Conservation (phyloP, 768 basidiomycete genomes). For the Leccinum fibrillosum region DNA sequence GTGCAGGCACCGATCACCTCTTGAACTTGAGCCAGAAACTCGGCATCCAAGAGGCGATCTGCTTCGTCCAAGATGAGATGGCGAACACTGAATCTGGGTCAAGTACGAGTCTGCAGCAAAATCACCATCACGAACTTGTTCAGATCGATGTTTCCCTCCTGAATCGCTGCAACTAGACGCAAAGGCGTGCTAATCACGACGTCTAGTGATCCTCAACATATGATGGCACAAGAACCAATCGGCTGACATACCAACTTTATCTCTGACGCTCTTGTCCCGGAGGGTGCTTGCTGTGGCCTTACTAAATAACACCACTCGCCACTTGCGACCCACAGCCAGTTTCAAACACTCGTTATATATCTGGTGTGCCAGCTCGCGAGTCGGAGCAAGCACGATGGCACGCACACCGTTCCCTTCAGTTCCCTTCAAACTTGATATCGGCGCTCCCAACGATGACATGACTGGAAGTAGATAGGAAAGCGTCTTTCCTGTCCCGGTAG, state of each 20-base stretch:
- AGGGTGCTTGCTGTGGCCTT: slow-evolving; percentile 88
- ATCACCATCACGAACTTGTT: slow-evolving; percentile 56
- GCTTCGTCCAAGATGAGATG: slow-evolving; percentile 90
- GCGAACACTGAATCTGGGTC: slow-evolving; percentile 55
- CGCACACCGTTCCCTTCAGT: slow-evolving; percentile 59
- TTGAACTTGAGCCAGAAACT: slow-evolving; percentile 85
- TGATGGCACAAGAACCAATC: not conserved
- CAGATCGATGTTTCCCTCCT: slow-evolving; percentile 61
- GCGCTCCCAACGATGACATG: slow-evolving; percentile 56
- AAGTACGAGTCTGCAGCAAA: slow-evolving; percentile 2
- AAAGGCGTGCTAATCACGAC: slow-evolving; percentile 92
- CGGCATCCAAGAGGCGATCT: slow-evolving; percentile 84
- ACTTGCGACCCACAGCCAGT: slow-evolving; percentile 75
- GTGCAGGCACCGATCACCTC: slow-evolving; percentile 82
- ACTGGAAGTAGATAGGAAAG: slow-evolving; percentile 87
- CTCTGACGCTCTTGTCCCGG: slow-evolving; percentile 63
- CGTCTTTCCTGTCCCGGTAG: slow-evolving; percentile 97
- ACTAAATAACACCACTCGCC: slow-evolving; percentile 79
- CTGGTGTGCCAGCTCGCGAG: slow-evolving; percentile 93
- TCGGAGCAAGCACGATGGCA: slow-evolving; percentile 84
- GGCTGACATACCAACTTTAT: slow-evolving; percentile 64
- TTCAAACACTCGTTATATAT: slow-evolving; percentile 90
- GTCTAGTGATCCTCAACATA: slow-evolving; percentile 45
- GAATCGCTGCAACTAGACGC: slow-evolving; percentile 78
- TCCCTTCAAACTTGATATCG: slow-evolving; percentile 45